A percentile compares a stretch with the other conserved stretches of the same genome.
Conservation (phyloP, 495 filamentous ascomycete species). For the Penicillium simplicissimum region DNA sequence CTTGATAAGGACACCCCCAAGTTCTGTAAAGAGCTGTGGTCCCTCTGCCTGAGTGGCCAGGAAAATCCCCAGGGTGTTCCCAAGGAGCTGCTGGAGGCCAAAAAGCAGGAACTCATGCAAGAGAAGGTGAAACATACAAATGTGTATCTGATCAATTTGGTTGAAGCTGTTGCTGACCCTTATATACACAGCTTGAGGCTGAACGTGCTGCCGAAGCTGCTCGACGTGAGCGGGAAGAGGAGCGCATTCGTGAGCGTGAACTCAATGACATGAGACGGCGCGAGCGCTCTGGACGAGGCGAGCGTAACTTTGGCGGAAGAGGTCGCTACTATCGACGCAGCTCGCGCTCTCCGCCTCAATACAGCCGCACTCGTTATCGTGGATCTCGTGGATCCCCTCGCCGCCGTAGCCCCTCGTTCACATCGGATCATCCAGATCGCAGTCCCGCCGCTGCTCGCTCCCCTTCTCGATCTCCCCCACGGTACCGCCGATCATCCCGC, state of each 20-base stretch:
- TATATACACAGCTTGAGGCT: slow-evolving; percentile 64
- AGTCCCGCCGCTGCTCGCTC: slow-evolving; percentile 40
- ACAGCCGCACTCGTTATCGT: slow-evolving; percentile 54
- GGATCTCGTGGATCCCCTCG: slow-evolving; percentile 54
- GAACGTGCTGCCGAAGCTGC: slow-evolving; percentile 79
- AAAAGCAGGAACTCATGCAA: slow-evolving; percentile 90
- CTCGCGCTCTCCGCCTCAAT: slow-evolving; percentile 66
- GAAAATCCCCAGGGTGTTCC: slow-evolving; percentile 85
- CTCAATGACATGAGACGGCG: slow-evolving; percentile 67
- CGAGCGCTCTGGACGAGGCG: slow-evolving; percentile 69
- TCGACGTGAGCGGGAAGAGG: slow-evolving; percentile 67
- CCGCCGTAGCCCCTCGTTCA: slow-evolving; percentile 55
- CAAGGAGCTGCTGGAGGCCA: slow-evolving; percentile 90
- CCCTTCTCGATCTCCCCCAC: slow-evolving; percentile 38
- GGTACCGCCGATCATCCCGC: slow-evolving; percentile 31
- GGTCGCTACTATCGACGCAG: slow-evolving; percentile 50
- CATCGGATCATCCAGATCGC: slow-evolving; percentile 46
- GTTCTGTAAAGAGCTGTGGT: slow-evolving; percentile 96
- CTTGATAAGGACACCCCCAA: slow-evolving; percentile 87
- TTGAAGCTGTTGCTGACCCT: slow-evolving; percentile 11
- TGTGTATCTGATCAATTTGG: neutral
- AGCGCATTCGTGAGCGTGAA: slow-evolving; percentile 56
- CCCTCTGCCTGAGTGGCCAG: slow-evolving; percentile 85
- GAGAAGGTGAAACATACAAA: slow-evolving; percentile 66
- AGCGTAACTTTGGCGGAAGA: slow-evolving; percentile 56